Conservation (phyloP, 345 rosid species). For the Citropsis articulata region DNA sequence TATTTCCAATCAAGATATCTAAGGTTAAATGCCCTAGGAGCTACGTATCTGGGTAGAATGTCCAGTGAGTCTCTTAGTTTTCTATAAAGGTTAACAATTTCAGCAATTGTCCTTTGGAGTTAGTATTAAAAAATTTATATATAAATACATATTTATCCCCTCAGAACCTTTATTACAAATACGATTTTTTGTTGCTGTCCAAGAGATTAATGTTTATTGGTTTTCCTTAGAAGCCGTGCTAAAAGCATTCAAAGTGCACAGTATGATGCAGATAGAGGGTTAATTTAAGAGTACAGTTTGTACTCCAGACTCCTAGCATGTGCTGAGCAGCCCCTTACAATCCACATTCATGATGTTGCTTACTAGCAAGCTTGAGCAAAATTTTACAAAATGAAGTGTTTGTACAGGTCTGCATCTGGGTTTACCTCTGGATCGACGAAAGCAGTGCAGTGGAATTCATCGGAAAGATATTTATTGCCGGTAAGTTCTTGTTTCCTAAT, state of each 20-base stretch:
- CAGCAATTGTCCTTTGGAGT: background rate
- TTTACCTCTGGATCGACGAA: conserved; percentile 76
- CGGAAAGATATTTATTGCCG: conserved; percentile 89
- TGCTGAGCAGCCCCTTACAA: background rate
- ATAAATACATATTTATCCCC: background rate
- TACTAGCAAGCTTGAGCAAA: background rate
- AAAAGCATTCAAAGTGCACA: background rate
- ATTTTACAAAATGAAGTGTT: conserved; percentile 19
- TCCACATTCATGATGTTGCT: background rate
- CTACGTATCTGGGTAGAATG: background rate
- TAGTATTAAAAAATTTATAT: too few relatives aligned
- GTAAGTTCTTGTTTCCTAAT: conserved; percentile 28
- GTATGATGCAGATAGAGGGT: background rate
- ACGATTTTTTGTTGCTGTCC: background rate
- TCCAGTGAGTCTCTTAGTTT: background rate
- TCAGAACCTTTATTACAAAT: background rate
- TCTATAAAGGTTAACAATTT: background rate
- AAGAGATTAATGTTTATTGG: background rate
- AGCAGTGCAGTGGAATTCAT: conserved; percentile 65
- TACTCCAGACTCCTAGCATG: background rate
- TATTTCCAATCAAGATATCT: background rate
- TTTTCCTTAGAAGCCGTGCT: background rate
- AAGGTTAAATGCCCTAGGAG: background rate
- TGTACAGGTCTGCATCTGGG: conserved; percentile 83
- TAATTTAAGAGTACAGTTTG: background rate